A percentile compares a stretch with the other conserved stretches of the same genome.
Conservation (phyloP, 139 green algal genomes). For the Coelastrella sp. region DNA sequence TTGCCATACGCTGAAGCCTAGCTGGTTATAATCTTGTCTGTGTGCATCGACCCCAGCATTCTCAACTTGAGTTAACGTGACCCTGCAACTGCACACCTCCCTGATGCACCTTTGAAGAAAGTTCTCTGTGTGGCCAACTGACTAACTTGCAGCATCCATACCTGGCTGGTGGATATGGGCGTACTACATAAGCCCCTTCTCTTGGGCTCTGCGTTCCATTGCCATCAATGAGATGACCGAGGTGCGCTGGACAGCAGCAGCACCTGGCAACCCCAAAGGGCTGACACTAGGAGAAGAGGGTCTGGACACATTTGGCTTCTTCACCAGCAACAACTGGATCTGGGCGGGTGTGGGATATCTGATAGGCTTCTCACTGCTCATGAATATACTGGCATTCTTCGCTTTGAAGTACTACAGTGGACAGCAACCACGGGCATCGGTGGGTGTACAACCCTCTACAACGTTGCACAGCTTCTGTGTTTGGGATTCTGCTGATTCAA, state of each 20-base stretch:
- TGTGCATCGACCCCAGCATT: too few relatives aligned
- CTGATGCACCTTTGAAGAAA: too few relatives aligned
- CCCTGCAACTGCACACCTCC: too few relatives aligned
- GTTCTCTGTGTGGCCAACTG: too few relatives aligned
- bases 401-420: slow-evolving; percentile 46
- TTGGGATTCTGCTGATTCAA: background rate
- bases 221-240: slow-evolving; percentile 73
- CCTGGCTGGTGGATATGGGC: slow-evolving; percentile 64
- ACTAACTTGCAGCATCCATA: slow-evolving; percentile 11
- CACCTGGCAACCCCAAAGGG: background rate
- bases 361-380: slow-evolving; percentile 24
- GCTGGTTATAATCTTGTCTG: too few relatives aligned
- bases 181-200: slow-evolving; percentile 74
- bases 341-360: slow-evolving; percentile 30
- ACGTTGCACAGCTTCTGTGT: too few relatives aligned
- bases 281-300: slow-evolving; percentile 42
- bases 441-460: background rate
- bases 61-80: too few relatives aligned
- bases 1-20: background rate
- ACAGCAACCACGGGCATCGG: slow-evolving; percentile 15
- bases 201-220: slow-evolving; percentile 66
- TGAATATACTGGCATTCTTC: slow-evolving; percentile 2
- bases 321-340: slow-evolving; percentile 37
- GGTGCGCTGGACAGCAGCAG: background rate
- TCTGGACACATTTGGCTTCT: slow-evolving; percentile 68